These are phyloP conservation scores for Astraeus odoratus DNA, from an alignment of 768 basidiomycete genomes.

Conservation along the genomic window DNA sequence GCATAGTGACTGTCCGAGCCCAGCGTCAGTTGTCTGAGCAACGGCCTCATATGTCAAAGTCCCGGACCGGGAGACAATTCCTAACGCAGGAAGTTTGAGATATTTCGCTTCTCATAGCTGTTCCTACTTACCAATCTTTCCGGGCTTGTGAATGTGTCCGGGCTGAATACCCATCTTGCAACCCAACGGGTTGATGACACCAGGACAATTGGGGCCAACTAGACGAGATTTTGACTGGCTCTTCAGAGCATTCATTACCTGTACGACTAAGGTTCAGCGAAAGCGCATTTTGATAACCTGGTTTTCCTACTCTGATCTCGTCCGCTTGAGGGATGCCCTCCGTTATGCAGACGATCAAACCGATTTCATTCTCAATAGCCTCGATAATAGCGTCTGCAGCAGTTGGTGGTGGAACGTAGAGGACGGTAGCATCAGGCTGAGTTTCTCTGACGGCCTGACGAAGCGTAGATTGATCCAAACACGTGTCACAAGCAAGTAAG, in stretches of 20 bases:
- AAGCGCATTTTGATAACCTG: not conserved
- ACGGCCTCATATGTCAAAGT: constrained; percentile 98
- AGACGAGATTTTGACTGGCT: constrained; percentile 92
- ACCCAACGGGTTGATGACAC: constrained; percentile 92
- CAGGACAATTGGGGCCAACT: constrained; percentile 98
- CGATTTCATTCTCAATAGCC: constrained; percentile 97
- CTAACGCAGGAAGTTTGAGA: constrained; percentile 29
- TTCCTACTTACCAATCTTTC: constrained; percentile 87
- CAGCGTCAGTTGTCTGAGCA: constrained; percentile 91
- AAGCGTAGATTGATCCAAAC: constrained; percentile 3
- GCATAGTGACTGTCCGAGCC: constrained; percentile 93
- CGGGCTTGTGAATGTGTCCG: constrained; percentile 94
- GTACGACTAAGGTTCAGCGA: not conserved
- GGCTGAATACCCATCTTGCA: constrained; percentile 99
- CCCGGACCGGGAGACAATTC: constrained; percentile 92
- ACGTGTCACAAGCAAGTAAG: not conserved
- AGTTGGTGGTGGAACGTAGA: constrained; percentile 96
- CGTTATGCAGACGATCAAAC: constrained; percentile 95
- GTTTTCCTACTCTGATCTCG: constrained; percentile 70
- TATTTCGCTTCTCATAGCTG: no score
- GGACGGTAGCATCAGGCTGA: constrained; percentile 87
- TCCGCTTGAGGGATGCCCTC: constrained; percentile 98
- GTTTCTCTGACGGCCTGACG: constrained; percentile 78
- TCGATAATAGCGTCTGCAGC: constrained; percentile 98
- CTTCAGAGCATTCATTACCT: constrained; percentile 93